Evolutionary conservation across 129 eudicot species (phyloP), one percentile per base, ranked within the genome.

Genomic region (Lactuca saligna): DNA sequence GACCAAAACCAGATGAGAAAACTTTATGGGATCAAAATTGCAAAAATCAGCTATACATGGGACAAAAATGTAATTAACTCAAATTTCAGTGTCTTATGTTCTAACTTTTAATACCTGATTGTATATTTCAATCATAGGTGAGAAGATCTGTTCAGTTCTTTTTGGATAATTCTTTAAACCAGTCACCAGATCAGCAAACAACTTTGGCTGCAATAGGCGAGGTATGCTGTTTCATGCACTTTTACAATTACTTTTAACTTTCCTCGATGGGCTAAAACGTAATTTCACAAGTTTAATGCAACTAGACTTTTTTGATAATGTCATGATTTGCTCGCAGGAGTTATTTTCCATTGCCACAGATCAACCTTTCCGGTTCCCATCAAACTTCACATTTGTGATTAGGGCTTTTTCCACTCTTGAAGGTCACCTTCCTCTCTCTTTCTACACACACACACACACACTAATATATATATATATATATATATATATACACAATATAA

Each of bases 391-490:
- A 1, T 93, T 93, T 84, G 83, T 93, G 68, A 41, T 93, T 15
- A 87, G 93, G 80, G 99, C 99, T 75, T 89, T 93, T 80, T 89
- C 97, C 61, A 93, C 97, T 32, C 95, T 93, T 59, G 99, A 93
- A 89, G 99, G 98, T 93, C 33, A 62, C 63, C 60, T 75, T 73
- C 70, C 68, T 49, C 67, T 64, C 74, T 63, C 73, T 71, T 63
- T 51, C 57, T 44, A 7, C 50, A 44, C 50, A 44, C 50, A 44
- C 35, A 13, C 29, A 12, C 33, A 64, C 37, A 25, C 56, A 57
- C 54, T 20, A 20, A 20, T 20, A 20, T 20, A 20, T 20, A 20
- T 20, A 20, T 20, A 20, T 20, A 20, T 20, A 20, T 20, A 20
- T 20, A 20, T 20, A 20, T 20, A 20, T 20, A 20, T 20, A 20